A percentile compares a stretch with the other conserved stretches of the same genome.
Conservation (phyloP, 495 filamentous ascomycete species). For the Bombardia bombarda region DNA sequence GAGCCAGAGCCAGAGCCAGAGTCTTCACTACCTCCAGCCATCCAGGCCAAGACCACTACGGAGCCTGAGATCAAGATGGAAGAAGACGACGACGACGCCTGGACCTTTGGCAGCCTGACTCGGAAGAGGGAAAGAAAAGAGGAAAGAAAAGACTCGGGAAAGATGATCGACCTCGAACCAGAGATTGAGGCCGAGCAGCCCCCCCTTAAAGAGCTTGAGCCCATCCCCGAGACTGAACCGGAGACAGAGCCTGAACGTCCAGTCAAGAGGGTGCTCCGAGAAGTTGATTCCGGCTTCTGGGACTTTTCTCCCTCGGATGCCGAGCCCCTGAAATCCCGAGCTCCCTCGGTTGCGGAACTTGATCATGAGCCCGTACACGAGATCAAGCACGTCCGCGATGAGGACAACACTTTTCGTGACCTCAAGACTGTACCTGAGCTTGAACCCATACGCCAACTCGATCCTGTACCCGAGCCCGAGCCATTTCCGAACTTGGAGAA, state of each 20-base stretch:
- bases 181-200: constrained; percentile 9
- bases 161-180: constrained; percentile 15
- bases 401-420: not conserved
- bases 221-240: constrained; percentile 8
- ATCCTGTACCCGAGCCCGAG: constrained; percentile 6
- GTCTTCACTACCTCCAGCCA: not conserved
- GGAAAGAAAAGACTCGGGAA: constrained; percentile 21
- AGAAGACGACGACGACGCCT: not conserved
- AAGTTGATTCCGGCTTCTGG: constrained; percentile 28
- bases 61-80: constrained; percentile 8
- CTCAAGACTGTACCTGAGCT: not conserved
- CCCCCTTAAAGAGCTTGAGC: constrained; percentile 8
- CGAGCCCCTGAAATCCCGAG: constrained; percentile 9
- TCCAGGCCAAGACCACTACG: constrained; percentile 1
- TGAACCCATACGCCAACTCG: constrained; percentile 1
- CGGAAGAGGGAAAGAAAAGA: not conserved
- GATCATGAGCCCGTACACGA: constrained; percentile 5
- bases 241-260: constrained; percentile 1
- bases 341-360: constrained; percentile 14
- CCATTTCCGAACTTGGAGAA: not conserved
- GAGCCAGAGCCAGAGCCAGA: constrained; percentile 2
- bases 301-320: constrained; percentile 12
- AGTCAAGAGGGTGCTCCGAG: constrained; percentile 8
- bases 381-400: not conserved
- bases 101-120: not conserved